These are phyloP conservation scores for Hemileccinum rubropunctum DNA, from an alignment of 768 basidiomycete species.

Conservation along the genomic window DNA sequence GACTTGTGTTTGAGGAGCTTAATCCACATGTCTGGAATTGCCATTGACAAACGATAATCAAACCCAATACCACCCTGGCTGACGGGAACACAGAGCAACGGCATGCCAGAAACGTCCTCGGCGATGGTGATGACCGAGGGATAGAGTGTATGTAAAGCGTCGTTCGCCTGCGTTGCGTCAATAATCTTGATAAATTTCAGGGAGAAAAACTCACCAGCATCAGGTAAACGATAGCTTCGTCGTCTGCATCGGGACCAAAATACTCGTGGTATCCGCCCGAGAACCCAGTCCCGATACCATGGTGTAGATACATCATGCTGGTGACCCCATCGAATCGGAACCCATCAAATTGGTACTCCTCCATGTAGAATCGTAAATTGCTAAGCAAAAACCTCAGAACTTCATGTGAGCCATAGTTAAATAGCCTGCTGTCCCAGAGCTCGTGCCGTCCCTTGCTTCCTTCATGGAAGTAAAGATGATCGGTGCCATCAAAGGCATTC, in stretches of 20 bases:
- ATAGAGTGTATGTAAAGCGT: constrained; percentile 79
- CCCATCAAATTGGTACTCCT: constrained; percentile 94
- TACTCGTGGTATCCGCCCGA: constrained; percentile 99
- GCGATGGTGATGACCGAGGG: constrained; percentile 88
- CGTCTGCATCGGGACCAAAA: constrained; percentile 81
- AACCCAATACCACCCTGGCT: constrained; percentile 89
- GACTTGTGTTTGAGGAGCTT: constrained; percentile 91
- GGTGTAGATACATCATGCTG: constrained; percentile 99
- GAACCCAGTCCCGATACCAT: constrained; percentile 97
- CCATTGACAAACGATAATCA: constrained; percentile 98
- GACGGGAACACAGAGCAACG: constrained; percentile 81
- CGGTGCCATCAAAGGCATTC: constrained; percentile 95
- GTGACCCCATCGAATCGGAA: constrained; percentile 99
- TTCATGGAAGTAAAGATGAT: constrained; percentile 96
- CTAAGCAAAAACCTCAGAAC: constrained; percentile 93
- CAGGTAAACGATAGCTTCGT: constrained; percentile 90
- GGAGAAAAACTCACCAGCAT: constrained; percentile 74
- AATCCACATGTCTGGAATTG: constrained; percentile 99
- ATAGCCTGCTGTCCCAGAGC: constrained; percentile 96
- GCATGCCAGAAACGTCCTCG: constrained; percentile 99
- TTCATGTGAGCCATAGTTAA: constrained; percentile 95
- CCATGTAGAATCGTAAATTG: constrained; percentile 93
- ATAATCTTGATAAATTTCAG: background rate
- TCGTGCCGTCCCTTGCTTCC: constrained; percentile 89
- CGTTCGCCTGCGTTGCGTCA: constrained; percentile 72